These are phyloP conservation scores for Saprolegnia parasitica DNA, from an alignment of 352 stramenopile genomes.

Conservation along the genomic window DNA sequence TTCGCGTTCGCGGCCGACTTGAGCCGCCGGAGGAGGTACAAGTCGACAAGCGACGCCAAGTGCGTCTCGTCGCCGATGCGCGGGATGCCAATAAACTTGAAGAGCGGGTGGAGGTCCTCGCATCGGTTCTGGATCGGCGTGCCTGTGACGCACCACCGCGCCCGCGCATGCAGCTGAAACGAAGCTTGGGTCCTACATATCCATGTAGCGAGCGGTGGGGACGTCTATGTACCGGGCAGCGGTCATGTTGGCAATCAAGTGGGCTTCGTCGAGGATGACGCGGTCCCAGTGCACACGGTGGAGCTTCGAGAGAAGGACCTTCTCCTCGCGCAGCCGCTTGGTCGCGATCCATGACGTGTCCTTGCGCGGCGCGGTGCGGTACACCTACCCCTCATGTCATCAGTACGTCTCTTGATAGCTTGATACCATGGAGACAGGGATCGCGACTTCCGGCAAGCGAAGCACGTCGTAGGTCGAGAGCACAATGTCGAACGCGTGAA, in stretches of 20 bases:
- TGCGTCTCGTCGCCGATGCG: constrained; percentile 54
- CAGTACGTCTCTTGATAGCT: not conserved
- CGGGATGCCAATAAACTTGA: constrained; percentile 79
- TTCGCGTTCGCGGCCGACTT: constrained; percentile 68
- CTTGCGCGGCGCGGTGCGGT: not conserved
- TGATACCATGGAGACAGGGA: constrained; percentile 25
- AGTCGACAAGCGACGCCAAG: constrained; percentile 66
- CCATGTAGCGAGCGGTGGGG: not conserved
- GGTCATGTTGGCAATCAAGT: constrained; percentile 84
- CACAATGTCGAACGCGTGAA: constrained; percentile 75
- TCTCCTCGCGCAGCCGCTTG: constrained; percentile 15
- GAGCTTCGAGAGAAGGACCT: constrained; percentile 51
- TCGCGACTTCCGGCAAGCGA: constrained; percentile 63
- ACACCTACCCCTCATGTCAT: not conserved
- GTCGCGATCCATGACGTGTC: constrained; percentile 21
- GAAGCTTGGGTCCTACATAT: constrained; percentile 40
- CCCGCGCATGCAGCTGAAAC: constrained; percentile 59
- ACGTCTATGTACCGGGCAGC: constrained; percentile 38
- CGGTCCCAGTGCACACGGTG: constrained; percentile 79
- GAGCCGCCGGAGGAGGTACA: constrained; percentile 77
- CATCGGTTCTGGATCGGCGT: constrained; percentile 87
- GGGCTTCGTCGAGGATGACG: constrained; percentile 86
- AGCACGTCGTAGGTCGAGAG: constrained; percentile 79
- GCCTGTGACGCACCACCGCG: constrained; percentile 85
- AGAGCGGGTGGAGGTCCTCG: constrained; percentile 79